Evolutionary conservation across 1,284 basidiomycete species (phyloP), one percentile per base, ranked within the genome.

Genomic region (Stereum hirsutum): DNA sequence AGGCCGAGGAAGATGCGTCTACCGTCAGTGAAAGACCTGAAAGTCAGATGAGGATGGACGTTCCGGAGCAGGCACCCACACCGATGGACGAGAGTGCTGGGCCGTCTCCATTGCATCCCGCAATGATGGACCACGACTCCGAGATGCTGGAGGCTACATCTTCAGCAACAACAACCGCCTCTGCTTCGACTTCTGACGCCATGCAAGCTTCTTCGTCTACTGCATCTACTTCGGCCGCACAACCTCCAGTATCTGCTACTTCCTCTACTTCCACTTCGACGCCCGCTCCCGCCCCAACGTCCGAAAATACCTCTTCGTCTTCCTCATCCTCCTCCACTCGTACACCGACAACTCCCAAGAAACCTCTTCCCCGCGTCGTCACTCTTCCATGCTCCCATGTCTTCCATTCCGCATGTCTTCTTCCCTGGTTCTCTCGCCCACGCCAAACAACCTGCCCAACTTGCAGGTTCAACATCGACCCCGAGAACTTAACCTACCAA

Each of bases 401-500:
- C 39, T 89, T 88, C 63, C 84, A 89, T 53, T 72, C 79, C 2
- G 67, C 76, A 0, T 89, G 84, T 59, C 69, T 89, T 20, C 57
- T 82, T 2, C 85, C 85, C 0, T 89, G 85, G 85, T 88, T 88
- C 58, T 75, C 82, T 6, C 68, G 80, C 45, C 81, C 81, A 10
- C 70, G 68, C 36, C 81, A 83, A 49, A 87, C 85, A 23, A 88
- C 85, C 1, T 89, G 85, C 52, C 85, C 85, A 1, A 81, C 81
- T 0, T 89, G 85, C 60, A 66, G 85, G 47, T 88, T 88, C 53
- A 79, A 89, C 50, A 72, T 89, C 43, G 84, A 89, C 54, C 85
- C 84, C 0, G 78, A 85, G 42, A 78, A 78, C 41, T 56, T 86
- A 38, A 84, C 81, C 0, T 78, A 74, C 53, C 62, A 60, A 14